phyloP scores from a whole-genome alignment of 2,329 filamentous ascomycete species.

The Penicillium olsonii region DNA sequence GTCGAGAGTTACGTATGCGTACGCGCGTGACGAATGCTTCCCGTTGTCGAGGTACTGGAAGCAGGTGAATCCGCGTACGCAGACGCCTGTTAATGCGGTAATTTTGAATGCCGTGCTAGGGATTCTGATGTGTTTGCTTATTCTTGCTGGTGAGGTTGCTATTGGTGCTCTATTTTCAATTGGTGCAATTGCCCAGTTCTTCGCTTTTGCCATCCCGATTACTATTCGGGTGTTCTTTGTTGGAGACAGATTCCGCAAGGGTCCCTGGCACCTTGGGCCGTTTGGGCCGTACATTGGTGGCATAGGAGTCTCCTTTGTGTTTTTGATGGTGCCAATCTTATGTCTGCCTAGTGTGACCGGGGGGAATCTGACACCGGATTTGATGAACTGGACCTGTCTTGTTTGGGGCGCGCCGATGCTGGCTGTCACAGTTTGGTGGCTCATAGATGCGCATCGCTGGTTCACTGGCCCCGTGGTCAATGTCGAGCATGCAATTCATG shows the following conservation, averaged over 20 bases:
- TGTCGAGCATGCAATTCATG: conserved; percentile 53
- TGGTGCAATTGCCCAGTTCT: conserved; percentile 67
- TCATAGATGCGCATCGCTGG: conserved; percentile 65
- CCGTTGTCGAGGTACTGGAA: conserved; percentile 62
- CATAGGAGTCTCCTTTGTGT: conserved; percentile 60
- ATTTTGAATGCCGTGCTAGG: conserved; percentile 66
- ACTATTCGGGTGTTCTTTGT: conserved; percentile 52
- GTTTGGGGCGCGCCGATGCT: conserved; percentile 68
- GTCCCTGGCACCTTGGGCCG: conserved; percentile 68
- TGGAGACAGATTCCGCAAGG: conserved; percentile 63
- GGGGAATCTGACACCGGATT: conserved; percentile 50
- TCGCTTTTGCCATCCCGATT: conserved; percentile 51
- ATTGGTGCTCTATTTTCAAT: conserved; percentile 71
- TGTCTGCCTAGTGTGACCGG: conserved; percentile 64
- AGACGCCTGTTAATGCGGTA: conserved; percentile 70
- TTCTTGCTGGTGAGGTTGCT: conserved; percentile 64
- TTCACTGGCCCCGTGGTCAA: conserved; percentile 72
- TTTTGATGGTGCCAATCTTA: conserved; percentile 68
- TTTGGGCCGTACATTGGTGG: conserved; percentile 60
- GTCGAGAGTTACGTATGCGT: conserved; percentile 70
- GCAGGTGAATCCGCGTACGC: conserved; percentile 60
- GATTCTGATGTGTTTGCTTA: conserved; percentile 61
- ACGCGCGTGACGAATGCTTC: conserved; percentile 71
- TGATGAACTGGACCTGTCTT: conserved; percentile 70
- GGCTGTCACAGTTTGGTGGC: conserved; percentile 62